Conservation (phyloP, 1,284 basidiomycete genomes). For the Rhodofomes roseus region DNA sequence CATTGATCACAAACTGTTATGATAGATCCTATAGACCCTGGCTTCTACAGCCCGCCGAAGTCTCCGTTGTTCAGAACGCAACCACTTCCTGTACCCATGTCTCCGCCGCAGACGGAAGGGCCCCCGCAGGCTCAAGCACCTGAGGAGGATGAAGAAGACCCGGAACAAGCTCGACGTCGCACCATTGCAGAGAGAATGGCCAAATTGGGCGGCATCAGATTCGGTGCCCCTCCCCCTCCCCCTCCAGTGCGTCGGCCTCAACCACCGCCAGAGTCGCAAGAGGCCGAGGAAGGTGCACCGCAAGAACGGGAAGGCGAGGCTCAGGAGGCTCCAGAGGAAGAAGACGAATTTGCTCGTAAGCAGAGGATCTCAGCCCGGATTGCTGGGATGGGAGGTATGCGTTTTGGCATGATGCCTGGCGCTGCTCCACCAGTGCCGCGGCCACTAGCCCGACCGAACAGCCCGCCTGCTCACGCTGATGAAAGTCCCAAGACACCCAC, state of each 20-base stretch:
- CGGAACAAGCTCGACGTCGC: conserved; percentile 45
- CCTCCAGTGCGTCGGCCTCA: conserved; percentile 41
- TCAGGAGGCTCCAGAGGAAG: conserved; percentile 43
- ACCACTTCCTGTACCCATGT: conserved; percentile 9
- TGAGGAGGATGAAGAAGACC: conserved; percentile 36
- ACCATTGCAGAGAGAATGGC: conserved; percentile 81
- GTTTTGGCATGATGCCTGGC: conserved; percentile 67
- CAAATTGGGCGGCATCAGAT: conserved; percentile 67
- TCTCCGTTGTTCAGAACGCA: conserved; percentile 13
- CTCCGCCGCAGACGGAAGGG: conserved; percentile 12
- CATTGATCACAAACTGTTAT: conserved; percentile 9
- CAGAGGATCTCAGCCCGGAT: conserved; percentile 67
- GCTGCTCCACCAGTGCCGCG: conserved; percentile 18
- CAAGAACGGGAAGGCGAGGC: conserved; percentile 24
- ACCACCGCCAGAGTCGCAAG: conserved; percentile 33
- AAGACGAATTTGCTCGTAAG: conserved; percentile 64
- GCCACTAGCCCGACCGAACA: conserved; percentile 18
- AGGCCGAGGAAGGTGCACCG: conserved; percentile 23
- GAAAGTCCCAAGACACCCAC: conserved; percentile 18
- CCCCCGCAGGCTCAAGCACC: conserved; percentile 8
- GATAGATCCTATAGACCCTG: conserved; percentile 64
- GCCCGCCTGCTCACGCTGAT: conserved; percentile 12
- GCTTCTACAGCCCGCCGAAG: conserved; percentile 42
- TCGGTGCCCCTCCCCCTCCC: conserved; percentile 50
- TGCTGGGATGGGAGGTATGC: conserved; percentile 72